Conservation (phyloP, 805 yeast genomes). For the Cyberlindnera xylosilytica region DNA sequence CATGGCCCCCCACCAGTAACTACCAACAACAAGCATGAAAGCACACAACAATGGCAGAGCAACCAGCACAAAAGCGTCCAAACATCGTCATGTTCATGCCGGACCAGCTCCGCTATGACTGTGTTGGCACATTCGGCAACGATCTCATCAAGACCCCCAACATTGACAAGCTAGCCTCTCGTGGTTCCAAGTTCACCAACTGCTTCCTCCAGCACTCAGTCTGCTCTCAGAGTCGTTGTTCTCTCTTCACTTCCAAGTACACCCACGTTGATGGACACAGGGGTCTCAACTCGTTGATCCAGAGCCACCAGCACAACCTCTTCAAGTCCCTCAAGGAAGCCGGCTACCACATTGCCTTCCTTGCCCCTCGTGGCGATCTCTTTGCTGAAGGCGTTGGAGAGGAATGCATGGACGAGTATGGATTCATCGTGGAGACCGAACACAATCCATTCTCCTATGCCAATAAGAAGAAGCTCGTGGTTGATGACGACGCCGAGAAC, state of each 20-base stretch:
- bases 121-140: not conserved
- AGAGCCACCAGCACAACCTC: not conserved
- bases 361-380: not conserved
- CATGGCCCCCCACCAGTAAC: too few relatives aligned
- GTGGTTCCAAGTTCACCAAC: not conserved
- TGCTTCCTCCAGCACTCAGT: not conserved
- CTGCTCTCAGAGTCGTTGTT: constrained; percentile 1
- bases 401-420: not conserved
- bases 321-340: not conserved
- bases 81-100: not conserved
- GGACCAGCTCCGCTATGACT: not conserved
- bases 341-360: not conserved
- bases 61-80: not conserved
- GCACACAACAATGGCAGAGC: too few relatives aligned
- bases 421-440: not conserved
- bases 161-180: not conserved
- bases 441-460: not conserved
- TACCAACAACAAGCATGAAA: too few relatives aligned
- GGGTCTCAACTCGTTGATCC: not conserved
- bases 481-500: not conserved
- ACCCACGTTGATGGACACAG: constrained; percentile 1
- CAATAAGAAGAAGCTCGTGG: not conserved
- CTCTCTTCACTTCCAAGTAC: not conserved
- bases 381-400: not conserved
- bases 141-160: constrained; percentile 1